Base-by-base conservation (phyloP, 2,329 filamentous ascomycete species). In the Penicillium polonicum region DNA sequence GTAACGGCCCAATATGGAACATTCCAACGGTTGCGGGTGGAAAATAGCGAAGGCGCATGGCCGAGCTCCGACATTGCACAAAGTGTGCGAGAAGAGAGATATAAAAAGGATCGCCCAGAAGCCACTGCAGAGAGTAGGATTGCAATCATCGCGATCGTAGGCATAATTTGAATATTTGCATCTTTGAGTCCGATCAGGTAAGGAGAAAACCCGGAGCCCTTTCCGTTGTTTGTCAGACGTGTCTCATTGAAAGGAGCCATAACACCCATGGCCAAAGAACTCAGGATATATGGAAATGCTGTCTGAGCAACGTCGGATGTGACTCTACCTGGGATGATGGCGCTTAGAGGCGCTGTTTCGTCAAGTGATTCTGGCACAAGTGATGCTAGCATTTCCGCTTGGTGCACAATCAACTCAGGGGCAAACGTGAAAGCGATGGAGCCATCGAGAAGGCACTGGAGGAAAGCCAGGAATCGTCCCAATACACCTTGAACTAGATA, bases 61-160 rank as follows among this genome's bases (percentile, higher is more conserved):
- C 83, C 82, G 53, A 86, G 83, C 36, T 85, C 78, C 31, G 87
- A 85, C 35, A 90, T 79, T 29, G 84, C 84, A 57, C 87, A 79
- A 52, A 90, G 78, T 48, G 87, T 85, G 44, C 87, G 85, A 62
- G 84, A 87, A 59, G 85, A 85, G 9, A 86, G 87, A 75, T 89
- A 90, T 55, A 92, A 83, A 74, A 90, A 90, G 15, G 88, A 88
- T 76, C 89, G 90, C 63, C 88, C 90, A 9, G 90, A 90, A 0
- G 88, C 89, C 60, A 92, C 83, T 4, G 92, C 90, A 5, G 89
- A 90, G 0, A 89, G 88, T 21, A 92, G 79, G 8, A 93, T 84
- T 17, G 91, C 84, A 19, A 85, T 85, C 69, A 92, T 92, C 78
- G 91, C 86, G 67, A 92, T 85, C 59, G 83, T 78, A 1, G 86